These are phyloP conservation scores for Dissophora globulifera DNA, from an alignment of 192 early-diverging fungal genomes.

Conservation along the genomic window DNA sequence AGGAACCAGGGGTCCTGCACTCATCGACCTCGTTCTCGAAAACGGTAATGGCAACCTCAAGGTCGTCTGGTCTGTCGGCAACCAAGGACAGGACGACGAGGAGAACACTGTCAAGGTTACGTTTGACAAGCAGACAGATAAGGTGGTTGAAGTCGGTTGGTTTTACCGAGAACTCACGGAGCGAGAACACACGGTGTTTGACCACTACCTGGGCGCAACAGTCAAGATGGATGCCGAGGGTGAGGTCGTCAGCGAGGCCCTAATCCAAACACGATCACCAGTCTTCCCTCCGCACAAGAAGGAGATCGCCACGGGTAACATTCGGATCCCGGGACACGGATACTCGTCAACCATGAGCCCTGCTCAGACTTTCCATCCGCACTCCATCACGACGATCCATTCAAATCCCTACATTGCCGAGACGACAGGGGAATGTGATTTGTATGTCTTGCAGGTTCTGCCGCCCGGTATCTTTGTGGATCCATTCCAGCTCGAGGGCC, in stretches of 20 bases:
- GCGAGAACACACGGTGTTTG: slow-evolving; percentile 16
- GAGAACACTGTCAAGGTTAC: slow-evolving; percentile 7
- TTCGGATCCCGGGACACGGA: slow-evolving; percentile 26
- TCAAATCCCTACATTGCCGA: slow-evolving; percentile 34
- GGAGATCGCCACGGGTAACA: slow-evolving; percentile 18
- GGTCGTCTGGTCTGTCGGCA: slow-evolving; percentile 29
- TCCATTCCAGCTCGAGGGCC: slow-evolving; percentile 44
- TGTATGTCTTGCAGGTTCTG: slow-evolving; percentile 37
- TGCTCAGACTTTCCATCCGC: slow-evolving; percentile 42
- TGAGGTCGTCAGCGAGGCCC: slow-evolving; percentile 28
- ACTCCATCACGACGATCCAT: slow-evolving; percentile 43
- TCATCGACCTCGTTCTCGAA: slow-evolving; percentile 39
- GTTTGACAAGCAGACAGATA: slow-evolving; percentile 34
- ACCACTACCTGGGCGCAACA: slow-evolving; percentile 46
- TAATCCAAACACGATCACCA: slow-evolving; percentile 38
- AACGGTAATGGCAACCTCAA: slow-evolving; percentile 15
- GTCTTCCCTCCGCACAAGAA: slow-evolving; percentile 48
- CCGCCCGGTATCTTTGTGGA: slow-evolving; percentile 48
- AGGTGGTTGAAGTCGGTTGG: slow-evolving; percentile 44
- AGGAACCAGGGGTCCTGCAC: slow-evolving; percentile 25
- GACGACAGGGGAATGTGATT: slow-evolving; percentile 29
- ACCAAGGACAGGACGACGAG: neutral
- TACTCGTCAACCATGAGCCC: slow-evolving; percentile 39
- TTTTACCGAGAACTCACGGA: slow-evolving; percentile 50
- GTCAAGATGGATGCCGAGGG: slow-evolving; percentile 30